phyloP scores from a whole-genome alignment of 1,284 basidiomycete species.

The Ganoderma boninense region DNA sequence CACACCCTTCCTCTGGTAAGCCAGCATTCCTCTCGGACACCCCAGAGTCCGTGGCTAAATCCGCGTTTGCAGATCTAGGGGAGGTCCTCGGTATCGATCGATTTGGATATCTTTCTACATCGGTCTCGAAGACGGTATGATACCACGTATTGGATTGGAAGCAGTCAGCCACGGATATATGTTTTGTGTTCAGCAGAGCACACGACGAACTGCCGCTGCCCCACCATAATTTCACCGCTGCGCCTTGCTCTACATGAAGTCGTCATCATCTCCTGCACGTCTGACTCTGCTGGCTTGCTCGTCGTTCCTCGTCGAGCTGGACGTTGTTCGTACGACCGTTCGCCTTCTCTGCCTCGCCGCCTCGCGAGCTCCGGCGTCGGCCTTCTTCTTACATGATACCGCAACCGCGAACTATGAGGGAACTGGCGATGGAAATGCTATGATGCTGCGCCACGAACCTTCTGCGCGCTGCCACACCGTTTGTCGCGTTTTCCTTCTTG shows the following conservation, averaged over 20 bases:
- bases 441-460: conserved; percentile 48
- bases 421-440: too few species aligned
- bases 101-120: neutral
- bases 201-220: neutral
- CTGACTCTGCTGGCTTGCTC: conserved; percentile 62
- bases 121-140: neutral
- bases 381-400: conserved; percentile 64
- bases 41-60: neutral
- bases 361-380: conserved; percentile 73
- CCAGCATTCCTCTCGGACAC: neutral
- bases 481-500: conserved; percentile 75
- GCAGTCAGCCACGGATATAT: neutral
- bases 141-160: neutral
- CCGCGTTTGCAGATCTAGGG: neutral
- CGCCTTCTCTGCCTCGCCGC: conserved; percentile 80
- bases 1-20: neutral
- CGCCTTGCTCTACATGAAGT: conserved; percentile 44
- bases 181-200: neutral
- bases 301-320: conserved; percentile 57
- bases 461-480: conserved; percentile 72
- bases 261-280: conserved; percentile 70
- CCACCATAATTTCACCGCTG: neutral
- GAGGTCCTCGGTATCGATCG: neutral
- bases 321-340: conserved; percentile 79
- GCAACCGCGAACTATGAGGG: too few species aligned